Evolutionary conservation across 495 filamentous ascomycete genomes (phyloP).

Genomic region (Tricharina praecox): DNA sequence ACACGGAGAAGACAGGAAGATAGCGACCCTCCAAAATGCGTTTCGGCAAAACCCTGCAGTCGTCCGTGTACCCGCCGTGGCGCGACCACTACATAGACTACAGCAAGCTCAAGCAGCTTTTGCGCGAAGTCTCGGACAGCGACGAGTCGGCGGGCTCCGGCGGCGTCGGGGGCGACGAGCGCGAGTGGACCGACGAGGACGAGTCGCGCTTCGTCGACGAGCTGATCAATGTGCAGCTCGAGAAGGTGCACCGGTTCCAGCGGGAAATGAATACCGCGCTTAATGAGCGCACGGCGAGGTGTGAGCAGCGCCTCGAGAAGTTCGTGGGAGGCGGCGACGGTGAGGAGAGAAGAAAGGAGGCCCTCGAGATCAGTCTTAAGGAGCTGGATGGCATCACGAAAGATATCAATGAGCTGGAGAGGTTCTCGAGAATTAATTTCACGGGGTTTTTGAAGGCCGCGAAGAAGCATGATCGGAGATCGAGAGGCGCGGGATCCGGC

Average conservation of each 20-base stretch:
- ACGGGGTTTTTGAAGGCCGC: conserved; percentile 94
- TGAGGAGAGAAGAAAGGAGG: conserved; percentile 32
- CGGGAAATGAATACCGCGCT: conserved; percentile 51
- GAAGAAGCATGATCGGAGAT: conserved; percentile 93
- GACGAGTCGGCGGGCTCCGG: neutral
- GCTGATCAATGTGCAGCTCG: conserved; percentile 79
- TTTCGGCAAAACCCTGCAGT: conserved; percentile 73
- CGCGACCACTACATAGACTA: conserved; percentile 90
- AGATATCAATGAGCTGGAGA: conserved; percentile 83
- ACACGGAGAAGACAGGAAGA: neutral
- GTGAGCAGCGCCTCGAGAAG: conserved; percentile 36
- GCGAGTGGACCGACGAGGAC: conserved; percentile 83
- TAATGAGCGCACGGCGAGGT: conserved; percentile 34
- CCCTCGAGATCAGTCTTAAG: conserved; percentile 50
- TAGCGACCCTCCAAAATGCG: conserved; percentile 52
- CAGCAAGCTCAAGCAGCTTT: conserved; percentile 67
- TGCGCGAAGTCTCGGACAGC: conserved; percentile 55
- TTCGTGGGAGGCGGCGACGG: conserved; percentile 27
- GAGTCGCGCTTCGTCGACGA: conserved; percentile 88
- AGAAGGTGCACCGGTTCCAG: conserved; percentile 89
- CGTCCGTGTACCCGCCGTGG: conserved; percentile 76
- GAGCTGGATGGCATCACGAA: conserved; percentile 77
- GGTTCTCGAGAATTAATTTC: conserved; percentile 90
- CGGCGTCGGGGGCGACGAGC: conserved; percentile 27
- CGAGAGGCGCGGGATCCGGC: conserved; percentile 34